Evolutionary conservation across 345 rosid genomes (phyloP), one percentile per base, ranked within the genome.

Genomic region (Citrus glauca): DNA sequence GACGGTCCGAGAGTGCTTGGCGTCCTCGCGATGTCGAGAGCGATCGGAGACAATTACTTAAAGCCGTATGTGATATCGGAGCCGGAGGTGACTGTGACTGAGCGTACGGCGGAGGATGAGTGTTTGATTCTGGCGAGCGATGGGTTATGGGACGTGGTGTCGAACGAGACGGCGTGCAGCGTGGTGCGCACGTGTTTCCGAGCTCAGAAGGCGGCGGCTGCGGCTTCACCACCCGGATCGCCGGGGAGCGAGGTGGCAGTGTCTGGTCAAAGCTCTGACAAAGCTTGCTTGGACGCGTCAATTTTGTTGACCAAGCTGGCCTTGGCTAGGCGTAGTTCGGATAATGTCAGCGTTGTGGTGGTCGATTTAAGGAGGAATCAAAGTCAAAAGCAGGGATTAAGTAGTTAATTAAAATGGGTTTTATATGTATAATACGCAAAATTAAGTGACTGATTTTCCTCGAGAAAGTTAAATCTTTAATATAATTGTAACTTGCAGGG

Each of bases 331-430:
- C 87, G 81, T 55, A 92, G 96, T 50, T 53, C 87, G 50, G 99
- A 95, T 80, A 95, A 95, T 78, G 91, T 95, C 13, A 95, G 97
- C 75, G 96, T 92, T 5, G 90, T 95, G 0, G 99, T 95, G 4
- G 87, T 93, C 33, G 98, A 93, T 87, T 82, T 95, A 84, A 88
- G 89, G 78, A 90, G 80, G 66, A 78, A 83, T 19, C 78, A 72
- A 42, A 79, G 9, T 7, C 73, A 0, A 19, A 28, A 28, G 42
- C 27, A 53, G 59, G 35, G 3, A 14, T 5, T 7, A 19, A 40
- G 30, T 11, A 74, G 64, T 64, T 14, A 22, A 2, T 50, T 80
- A 74, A 63, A 73, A 62, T 28, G 19, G 4, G 14, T 2, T 1
- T 3, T 9, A 33, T 4, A 33, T 42, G 10, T 42, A 11, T 10